Evolutionary conservation across 768 basidiomycete species (phyloP), one percentile per base, ranked within the genome.

Genomic region (Psilocybe tampanensis): DNA sequence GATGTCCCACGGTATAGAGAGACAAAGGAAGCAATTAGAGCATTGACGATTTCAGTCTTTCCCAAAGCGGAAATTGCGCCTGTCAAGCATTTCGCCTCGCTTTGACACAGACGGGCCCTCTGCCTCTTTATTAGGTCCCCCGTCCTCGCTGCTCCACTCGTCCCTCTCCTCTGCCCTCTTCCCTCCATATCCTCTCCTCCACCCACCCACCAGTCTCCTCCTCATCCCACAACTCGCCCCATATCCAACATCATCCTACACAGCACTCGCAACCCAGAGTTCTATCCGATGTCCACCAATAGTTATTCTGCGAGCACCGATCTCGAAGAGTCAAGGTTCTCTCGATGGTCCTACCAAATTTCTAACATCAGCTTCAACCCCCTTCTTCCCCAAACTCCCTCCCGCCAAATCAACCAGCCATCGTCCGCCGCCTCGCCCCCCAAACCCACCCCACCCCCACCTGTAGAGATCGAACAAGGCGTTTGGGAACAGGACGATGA

Each of bases 401-500:
- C 22, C 21, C 56, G 18, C 41, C 45, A 49, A 29, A 51, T 42
- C 33, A 24, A 34, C 36, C 45, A 44, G 17, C 47, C 51, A 52
- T 54, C 57, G 32, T 52, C 41, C 36, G 32, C 60, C 56, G 56
- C 65, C 67, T 65, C 63, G 63, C 66, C 65, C 61, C 58, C 67
- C 54, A 58, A 50, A 54, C 61, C 64, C 56, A 51, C 59, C 44
- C 61, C 51, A 41, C 55, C 60, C 51, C 54, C 48, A 45, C 66
- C 63, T n/a, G 60, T 63, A 13, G 61, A 76, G 64, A 70, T 74
- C 56, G 65, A 68, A 47, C 70, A 64, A 17, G 79, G 79, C 12
- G 71, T 80, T 17, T 77, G 73, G 72, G 66, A 67, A 12, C 71
- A 78, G 57, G 76, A 76, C 11, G 66, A 66, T 36, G 64, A 68